Conservation (phyloP, 2,329 filamentous ascomycete genomes). For the Paracoccidioides brasiliensis region DNA sequence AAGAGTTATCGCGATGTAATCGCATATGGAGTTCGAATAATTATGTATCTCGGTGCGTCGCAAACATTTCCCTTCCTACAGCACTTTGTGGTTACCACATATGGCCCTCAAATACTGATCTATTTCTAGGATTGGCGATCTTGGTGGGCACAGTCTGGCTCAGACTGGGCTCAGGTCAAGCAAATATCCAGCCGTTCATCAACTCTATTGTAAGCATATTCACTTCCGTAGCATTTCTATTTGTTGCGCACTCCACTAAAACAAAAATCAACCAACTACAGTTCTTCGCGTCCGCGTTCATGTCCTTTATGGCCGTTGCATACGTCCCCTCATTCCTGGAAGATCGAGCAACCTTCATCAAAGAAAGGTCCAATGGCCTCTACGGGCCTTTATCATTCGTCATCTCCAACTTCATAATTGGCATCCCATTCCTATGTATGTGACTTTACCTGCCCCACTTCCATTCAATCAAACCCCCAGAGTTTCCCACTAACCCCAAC, state of each 20-base stretch:
- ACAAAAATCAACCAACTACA: constrained; percentile 9
- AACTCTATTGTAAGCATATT: constrained; percentile 52
- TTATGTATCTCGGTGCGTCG: constrained; percentile 57
- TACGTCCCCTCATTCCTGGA: constrained; percentile 78
- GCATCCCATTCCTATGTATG: constrained; percentile 61
- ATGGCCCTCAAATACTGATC: constrained; percentile 2
- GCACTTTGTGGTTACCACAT: no score
- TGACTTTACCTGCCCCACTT: neutral
- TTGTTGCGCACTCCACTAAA: neutral
- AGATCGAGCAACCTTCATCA: constrained; percentile 57
- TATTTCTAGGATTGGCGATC: constrained; percentile 49
- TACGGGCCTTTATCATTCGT: constrained; percentile 63
- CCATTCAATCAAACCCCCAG: no score
- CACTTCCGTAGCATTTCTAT: neutral
- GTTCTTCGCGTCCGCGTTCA: constrained; percentile 61
- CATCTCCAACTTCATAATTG: constrained; percentile 68
- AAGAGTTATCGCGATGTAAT: constrained; percentile 77
- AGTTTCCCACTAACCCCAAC: constrained; percentile 7
- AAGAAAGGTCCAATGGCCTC: constrained; percentile 70
- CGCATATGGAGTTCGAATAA: constrained; percentile 68
- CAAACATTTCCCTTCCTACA: neutral
- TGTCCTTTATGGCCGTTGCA: constrained; percentile 71
- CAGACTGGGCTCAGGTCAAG: constrained; percentile 53
- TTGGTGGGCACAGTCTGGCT: constrained; percentile 87
- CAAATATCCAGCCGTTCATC: constrained; percentile 65